Conservation (phyloP, 192 early-diverging fungal genomes). For the Entomortierella parvispora region DNA sequence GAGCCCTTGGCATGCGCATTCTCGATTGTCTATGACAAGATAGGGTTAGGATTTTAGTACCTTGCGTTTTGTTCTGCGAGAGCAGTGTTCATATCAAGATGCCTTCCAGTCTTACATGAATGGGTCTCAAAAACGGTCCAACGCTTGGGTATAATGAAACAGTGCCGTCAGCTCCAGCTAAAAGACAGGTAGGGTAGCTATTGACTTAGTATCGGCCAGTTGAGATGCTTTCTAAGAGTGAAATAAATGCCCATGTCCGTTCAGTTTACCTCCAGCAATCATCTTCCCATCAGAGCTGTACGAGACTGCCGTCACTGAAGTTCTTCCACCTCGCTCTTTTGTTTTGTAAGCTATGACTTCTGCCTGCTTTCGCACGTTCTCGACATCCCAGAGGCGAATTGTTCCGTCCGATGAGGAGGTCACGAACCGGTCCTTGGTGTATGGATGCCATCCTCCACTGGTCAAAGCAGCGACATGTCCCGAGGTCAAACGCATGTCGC, state of each 20-base stretch:
- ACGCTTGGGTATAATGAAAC: constrained; percentile 80
- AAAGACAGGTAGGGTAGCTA: constrained; percentile 1
- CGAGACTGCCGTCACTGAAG: constrained; percentile 73
- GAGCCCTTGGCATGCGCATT: constrained; percentile 76
- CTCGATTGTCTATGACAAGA: constrained; percentile 59
- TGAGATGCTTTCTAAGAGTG: too few relatives aligned
- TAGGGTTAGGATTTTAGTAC: too few relatives aligned
- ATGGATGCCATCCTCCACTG: constrained; percentile 83
- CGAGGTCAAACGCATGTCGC: constrained; percentile 75
- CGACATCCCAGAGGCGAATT: constrained; percentile 86
- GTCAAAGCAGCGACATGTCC: constrained; percentile 90
- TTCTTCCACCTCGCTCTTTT: constrained; percentile 72
- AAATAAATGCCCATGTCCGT: too few relatives aligned
- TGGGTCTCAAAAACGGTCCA: constrained; percentile 72
- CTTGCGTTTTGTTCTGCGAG: too few relatives aligned
- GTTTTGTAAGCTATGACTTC: constrained; percentile 83
- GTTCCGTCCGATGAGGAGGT: constrained; percentile 87
- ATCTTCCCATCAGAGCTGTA: constrained; percentile 79
- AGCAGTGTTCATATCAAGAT: neutral
- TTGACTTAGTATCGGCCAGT: neutral
- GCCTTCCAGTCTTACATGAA: constrained; percentile 60
- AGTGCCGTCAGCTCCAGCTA: constrained; percentile 78
- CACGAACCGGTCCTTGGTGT: constrained; percentile 69
- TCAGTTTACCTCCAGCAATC: constrained; percentile 67
- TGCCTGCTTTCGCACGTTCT: constrained; percentile 74